Evolutionary conservation across 2,329 filamentous ascomycete genomes (phyloP).

Genomic region (Blumeria graminis): DNA sequence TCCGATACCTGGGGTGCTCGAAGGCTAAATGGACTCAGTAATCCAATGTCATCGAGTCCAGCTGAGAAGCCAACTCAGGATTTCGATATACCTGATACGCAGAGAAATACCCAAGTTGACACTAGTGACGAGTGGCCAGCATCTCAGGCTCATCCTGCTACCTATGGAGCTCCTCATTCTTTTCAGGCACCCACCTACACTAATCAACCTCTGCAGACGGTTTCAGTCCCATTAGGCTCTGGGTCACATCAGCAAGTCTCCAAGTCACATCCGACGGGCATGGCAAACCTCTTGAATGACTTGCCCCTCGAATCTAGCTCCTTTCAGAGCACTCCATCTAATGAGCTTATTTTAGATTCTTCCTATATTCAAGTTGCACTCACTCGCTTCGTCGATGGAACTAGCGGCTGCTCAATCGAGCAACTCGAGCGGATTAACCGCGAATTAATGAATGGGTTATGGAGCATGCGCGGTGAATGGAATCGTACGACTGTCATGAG

Average conservation of each 20-base stretch:
- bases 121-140: constrained; percentile 32
- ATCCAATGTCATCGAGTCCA: constrained; percentile 12
- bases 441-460: constrained; percentile 73
- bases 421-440: constrained; percentile 88
- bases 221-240: constrained; percentile 17
- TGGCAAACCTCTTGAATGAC: constrained; percentile 14
- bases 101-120: constrained; percentile 12
- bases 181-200: constrained; percentile 13
- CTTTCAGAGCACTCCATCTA: constrained; percentile 1
- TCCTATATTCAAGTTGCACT: constrained; percentile 10
- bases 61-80: constrained; percentile 9
- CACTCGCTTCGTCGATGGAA: constrained; percentile 8
- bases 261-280: constrained; percentile 8
- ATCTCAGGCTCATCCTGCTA: constrained; percentile 30
- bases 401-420: constrained; percentile 36
- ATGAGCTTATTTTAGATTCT: constrained; percentile 19
- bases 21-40: constrained; percentile 36
- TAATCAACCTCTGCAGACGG: constrained; percentile 12
- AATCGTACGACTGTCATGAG: constrained; percentile 53
- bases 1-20: constrained; percentile 46
- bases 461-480: constrained; percentile 56
- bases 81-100: constrained; percentile 27
- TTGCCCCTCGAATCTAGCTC: constrained; percentile 11
- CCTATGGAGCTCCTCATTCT: constrained; percentile 17
- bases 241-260: constrained; percentile 9